phyloP scores from a whole-genome alignment of 176 grass and related monocot species.

The Zizania latifolia region DNA sequence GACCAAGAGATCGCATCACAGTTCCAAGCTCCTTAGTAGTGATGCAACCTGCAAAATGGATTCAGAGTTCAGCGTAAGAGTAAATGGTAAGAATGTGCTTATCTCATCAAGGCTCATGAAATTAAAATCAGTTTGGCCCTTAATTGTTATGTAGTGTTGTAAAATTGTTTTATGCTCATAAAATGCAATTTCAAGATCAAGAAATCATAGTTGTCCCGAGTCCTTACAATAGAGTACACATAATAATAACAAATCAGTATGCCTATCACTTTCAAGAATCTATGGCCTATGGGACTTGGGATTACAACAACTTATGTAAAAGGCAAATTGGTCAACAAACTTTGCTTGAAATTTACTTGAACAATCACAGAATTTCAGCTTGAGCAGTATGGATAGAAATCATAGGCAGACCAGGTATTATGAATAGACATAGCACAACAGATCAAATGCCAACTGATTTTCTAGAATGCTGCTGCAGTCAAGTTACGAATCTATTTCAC shows the following conservation, averaged over 20 bases:
- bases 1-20: constrained; percentile 65
- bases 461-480: neutral
- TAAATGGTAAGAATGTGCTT: neutral
- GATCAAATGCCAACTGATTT: neutral
- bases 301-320: neutral
- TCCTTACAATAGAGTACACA: too few species aligned
- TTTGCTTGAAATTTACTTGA: neutral
- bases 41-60: constrained; percentile 44
- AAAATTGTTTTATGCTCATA: neutral
- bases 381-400: neutral
- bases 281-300: neutral
- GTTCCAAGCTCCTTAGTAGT: constrained; percentile 74
- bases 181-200: too few species aligned
- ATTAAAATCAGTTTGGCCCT: neutral
- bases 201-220: too few species aligned
- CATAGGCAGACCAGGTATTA: neutral
- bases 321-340: neutral
- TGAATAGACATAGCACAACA: neutral
- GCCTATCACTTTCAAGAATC: neutral
- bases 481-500: neutral
- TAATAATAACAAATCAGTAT: too few species aligned
- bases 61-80: neutral
- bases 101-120: neutral
- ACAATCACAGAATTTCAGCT: neutral
- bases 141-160: neutral